Evolutionary conservation across 345 rosid genomes (phyloP), one percentile per base, ranked within the genome.

Genomic region (Barbarea vulgaris): DNA sequence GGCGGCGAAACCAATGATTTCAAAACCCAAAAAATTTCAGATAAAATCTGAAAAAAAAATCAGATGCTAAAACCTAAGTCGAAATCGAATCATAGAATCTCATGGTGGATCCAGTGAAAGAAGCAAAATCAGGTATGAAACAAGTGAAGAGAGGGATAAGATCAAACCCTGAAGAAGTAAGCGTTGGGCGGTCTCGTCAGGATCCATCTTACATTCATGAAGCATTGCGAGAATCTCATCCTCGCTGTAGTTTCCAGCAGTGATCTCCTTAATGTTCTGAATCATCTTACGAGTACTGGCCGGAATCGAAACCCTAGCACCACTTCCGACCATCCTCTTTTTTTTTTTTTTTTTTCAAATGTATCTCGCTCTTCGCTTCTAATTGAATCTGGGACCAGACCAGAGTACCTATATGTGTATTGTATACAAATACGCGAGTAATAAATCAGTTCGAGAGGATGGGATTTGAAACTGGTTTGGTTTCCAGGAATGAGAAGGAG

Each of bases 151-250:
- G 24, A 53, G 34, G 28, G 44, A 58, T 51, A 25, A 74, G 72
- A 79, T 24, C 0, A 65, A 54, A 93, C 98, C 96, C 80, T 87
- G 90, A 57, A 33, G 67, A 54, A 89, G 91, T 21, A 93, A 84
- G 80, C 83, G 89, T 65, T 91, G 93, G 57, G 81, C 36, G 54
- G 98, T 82, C 83, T 93, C 97, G 57, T 93, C 87, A 61, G 96
- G 98, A 91, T 93, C 91, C 98, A 91, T 91, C 21, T 86, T 84
- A 37, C 98, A 93, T 64, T 91, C 96, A 79, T 77, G 83, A 51
- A 93, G 96, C 94, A 89, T 91, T 82, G 98, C 93, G 73, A 82
- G 84, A 84, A 93, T 91, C 86, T 93, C 98, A 12, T 93, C 98
- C 36, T 93, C 98, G 75, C 88, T 84, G 64, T 91, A 93, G 84